phyloP scores from a whole-genome alignment of 2,329 filamentous ascomycete species.

The Alternaria consortialis region DNA sequence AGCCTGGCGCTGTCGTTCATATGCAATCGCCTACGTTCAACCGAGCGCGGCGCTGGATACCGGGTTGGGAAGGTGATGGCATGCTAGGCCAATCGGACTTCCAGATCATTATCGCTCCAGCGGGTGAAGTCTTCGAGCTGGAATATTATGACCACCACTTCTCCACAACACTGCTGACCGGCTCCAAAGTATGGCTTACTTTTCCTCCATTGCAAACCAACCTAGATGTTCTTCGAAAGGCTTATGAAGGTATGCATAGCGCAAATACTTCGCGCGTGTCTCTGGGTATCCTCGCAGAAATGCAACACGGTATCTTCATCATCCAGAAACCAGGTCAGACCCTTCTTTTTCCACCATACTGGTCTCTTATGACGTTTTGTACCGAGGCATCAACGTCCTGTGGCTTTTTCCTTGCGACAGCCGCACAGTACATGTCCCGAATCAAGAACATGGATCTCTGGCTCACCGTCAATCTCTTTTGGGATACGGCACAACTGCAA shows the following conservation, averaged over 20 bases:
- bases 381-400: slow-evolving; percentile 14
- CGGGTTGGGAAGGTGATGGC: slow-evolving; percentile 9
- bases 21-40: slow-evolving; percentile 23
- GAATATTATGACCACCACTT: slow-evolving; percentile 17
- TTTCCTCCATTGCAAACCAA: slow-evolving; percentile 13
- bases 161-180: slow-evolving; percentile 17
- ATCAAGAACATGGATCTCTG: slow-evolving; percentile 9
- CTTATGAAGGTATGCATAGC: background rate
- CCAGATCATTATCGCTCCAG: slow-evolving; percentile 11
- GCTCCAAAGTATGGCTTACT: slow-evolving; percentile 20
- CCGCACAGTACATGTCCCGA: slow-evolving; percentile 8
- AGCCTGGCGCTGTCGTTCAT: slow-evolving; percentile 14
- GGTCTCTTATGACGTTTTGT: slow-evolving; percentile 11
- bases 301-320: slow-evolving; percentile 23
- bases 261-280: background rate
- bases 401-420: slow-evolving; percentile 15
- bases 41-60: background rate
- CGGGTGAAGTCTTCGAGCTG: slow-evolving; percentile 17
- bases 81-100: slow-evolving; percentile 13
- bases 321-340: slow-evolving; percentile 20
- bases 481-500: background rate
- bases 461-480: slow-evolving; percentile 4
- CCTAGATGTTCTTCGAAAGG: background rate
- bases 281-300: background rate
- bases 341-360: slow-evolving; percentile 21